Evolutionary conservation across 1,284 basidiomycete species (phyloP), one percentile per base, ranked within the genome.

Genomic region (Cutaneotrichosporon sp.): DNA sequence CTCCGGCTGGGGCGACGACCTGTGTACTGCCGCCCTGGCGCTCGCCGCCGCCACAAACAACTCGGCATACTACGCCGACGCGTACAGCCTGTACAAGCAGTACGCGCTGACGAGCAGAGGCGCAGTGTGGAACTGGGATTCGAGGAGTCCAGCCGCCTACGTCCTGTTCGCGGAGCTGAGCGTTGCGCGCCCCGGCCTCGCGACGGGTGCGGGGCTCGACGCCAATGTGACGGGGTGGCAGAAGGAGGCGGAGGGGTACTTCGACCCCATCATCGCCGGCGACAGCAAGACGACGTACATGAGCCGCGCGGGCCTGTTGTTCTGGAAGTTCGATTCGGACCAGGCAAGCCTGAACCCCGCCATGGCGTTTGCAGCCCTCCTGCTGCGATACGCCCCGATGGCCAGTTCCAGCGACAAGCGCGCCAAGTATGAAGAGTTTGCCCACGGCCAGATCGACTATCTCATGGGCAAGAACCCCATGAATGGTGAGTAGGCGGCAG

Each of bases 81-180:
- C 88, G 0, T 78, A 83, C 63, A 65, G 73, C 4, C 81, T 81
- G 64, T 91, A 86, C 68, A 65, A 75, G 5, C 75, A 82, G 32
- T 86, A 82, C 64, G 69, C 77, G 16, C 78, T 90, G 0, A 72
- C 75, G 5, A 76, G 77, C 2, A 75, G 79, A 37, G 75, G 84
- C 48, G 72, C 77, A 5, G 84, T 86, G 6, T 88, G 92, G 76
- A 92, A 93, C 67, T 96, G 92, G 91, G 90, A 93, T 67, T 82
- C 82, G 2, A 88, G 88, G 69, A 80, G 81, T 0, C 85, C 89
- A 3, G 88, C 85, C 1, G 67, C 88, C 0, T 81, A 84, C 37
- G 80, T 94, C 17, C 75, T 94, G 11, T 87, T 87, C 48, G 68
- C 72, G 1, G 77, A 80, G 60, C 55, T 75, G 8, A 68, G 76